A percentile compares a stretch with the other conserved stretches of the same genome.
Conservation (phyloP, 2,329 filamentous ascomycete species). For the Coniochaeta ligniaria region DNA sequence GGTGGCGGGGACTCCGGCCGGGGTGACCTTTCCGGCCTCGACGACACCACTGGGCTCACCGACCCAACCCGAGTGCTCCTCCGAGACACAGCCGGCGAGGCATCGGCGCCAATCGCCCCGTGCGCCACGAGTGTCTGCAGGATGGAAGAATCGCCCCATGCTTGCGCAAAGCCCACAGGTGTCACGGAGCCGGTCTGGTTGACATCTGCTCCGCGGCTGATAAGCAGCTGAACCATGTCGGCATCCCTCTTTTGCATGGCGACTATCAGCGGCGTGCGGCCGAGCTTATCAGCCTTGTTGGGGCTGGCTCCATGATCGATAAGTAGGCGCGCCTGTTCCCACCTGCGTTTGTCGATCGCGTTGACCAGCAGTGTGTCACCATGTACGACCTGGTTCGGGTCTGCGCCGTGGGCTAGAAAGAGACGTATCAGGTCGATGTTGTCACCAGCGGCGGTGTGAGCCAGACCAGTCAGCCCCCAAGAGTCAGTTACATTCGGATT, state of each 20-base stretch:
- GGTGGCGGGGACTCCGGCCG: neutral
- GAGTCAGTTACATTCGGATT: constrained; percentile 19
- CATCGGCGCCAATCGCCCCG: constrained; percentile 15
- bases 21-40: neutral
- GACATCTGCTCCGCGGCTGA: constrained; percentile 15
- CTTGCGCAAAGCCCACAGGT: constrained; percentile 5
- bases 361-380: constrained; percentile 19
- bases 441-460: constrained; percentile 19
- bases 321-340: constrained; percentile 13
- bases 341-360: constrained; percentile 21
- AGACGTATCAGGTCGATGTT: constrained; percentile 15
- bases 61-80: neutral
- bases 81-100: neutral
- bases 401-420: constrained; percentile 13
- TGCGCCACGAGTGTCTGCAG: constrained; percentile 19
- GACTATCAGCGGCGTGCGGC: constrained; percentile 2
- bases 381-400: constrained; percentile 16
- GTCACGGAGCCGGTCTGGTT: constrained; percentile 3
- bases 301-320: constrained; percentile 14
- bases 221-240: constrained; percentile 18
- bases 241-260: constrained; percentile 4
- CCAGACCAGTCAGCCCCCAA: constrained; percentile 17
- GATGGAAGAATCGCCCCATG: constrained; percentile 17
- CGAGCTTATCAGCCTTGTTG: constrained; percentile 13
- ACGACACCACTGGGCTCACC: neutral